Evolutionary conservation across 202 grass and related monocot genomes (phyloP).

Genomic region (Elaeis oleifera): DNA sequence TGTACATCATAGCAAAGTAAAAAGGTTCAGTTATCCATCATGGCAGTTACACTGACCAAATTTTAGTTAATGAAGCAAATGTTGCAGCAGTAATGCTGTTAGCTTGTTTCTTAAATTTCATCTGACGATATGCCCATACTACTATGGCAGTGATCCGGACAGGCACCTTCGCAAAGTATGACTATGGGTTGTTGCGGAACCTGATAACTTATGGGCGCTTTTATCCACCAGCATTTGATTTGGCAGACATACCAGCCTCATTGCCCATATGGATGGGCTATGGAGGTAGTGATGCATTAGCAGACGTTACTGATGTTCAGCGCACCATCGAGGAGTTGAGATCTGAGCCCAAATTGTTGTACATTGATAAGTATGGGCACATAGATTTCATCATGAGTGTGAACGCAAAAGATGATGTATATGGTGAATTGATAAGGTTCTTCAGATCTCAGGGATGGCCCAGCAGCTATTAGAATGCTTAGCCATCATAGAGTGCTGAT

Average conservation of each 20-base stretch:
- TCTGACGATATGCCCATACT: background rate
- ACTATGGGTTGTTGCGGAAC: constrained; percentile 66
- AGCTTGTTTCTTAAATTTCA: background rate
- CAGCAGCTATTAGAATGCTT: constrained; percentile 28
- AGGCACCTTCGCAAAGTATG: constrained; percentile 78
- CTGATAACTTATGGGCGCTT: constrained; percentile 36
- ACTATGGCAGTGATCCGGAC: constrained; percentile 69
- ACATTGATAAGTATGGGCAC: constrained; percentile 69
- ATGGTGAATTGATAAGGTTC: constrained; percentile 57
- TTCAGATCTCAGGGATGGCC: constrained; percentile 34
- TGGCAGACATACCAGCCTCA: constrained; percentile 52
- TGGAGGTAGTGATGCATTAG: constrained; percentile 69
- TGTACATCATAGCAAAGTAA: no score
- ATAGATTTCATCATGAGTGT: constrained; percentile 84
- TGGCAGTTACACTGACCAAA: no score
- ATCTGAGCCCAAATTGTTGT: constrained; percentile 52
- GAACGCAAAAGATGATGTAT: constrained; percentile 70
- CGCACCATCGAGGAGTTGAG: constrained; percentile 51
- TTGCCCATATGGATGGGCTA: constrained; percentile 87
- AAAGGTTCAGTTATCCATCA: no score
- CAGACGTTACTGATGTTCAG: constrained; percentile 54
- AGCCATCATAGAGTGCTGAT: no score
- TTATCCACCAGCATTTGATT: constrained; percentile 45
- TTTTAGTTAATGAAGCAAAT: no score
- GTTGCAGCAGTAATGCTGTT: background rate